These are phyloP conservation scores for Cryptosporidium xiaoi DNA, from an alignment of 169 alveolate species.

Conservation along the genomic window DNA sequence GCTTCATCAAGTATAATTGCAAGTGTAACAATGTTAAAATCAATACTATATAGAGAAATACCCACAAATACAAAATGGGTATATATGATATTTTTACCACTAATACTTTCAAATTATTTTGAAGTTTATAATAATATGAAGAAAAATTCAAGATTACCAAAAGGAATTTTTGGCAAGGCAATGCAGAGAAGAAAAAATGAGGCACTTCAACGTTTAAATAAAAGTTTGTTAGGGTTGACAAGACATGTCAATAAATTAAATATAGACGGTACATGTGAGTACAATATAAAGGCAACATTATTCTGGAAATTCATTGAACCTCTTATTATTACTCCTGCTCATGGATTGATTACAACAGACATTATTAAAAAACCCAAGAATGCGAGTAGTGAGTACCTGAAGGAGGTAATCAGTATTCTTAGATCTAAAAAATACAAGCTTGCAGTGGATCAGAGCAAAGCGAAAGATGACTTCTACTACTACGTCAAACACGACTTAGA, in stretches of 20 bases:
- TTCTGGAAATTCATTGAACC: slow-evolving; percentile 58
- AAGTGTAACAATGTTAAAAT: slow-evolving; percentile 32
- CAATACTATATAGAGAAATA: slow-evolving; percentile 45
- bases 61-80: slow-evolving; percentile 55
- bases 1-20: slow-evolving; percentile 67
- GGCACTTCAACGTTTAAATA: slow-evolving; percentile 37
- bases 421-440: slow-evolving; percentile 53
- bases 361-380: slow-evolving; percentile 36
- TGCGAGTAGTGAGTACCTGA: slow-evolving; percentile 51
- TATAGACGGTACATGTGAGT: slow-evolving; percentile 8
- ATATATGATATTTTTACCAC: slow-evolving; percentile 27
- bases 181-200: slow-evolving; percentile 5
- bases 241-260: slow-evolving; percentile 27
- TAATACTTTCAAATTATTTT: slow-evolving; percentile 32
- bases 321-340: slow-evolving; percentile 56
- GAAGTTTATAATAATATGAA: slow-evolving; percentile 7
- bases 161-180: slow-evolving; percentile 35
- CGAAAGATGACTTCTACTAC: slow-evolving; percentile 53
- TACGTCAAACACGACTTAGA: slow-evolving; percentile 56
- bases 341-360: slow-evolving; percentile 44
- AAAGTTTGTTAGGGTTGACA: slow-evolving; percentile 12
- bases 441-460: slow-evolving; percentile 65
- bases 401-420: slow-evolving; percentile 30
- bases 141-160: not conserved
- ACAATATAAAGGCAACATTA: slow-evolving; percentile 1